Percentiles rank a stretch among this genome's conserved stretches.
Conservation (phyloP, 371 early-diverging fungal species). For the Homolaphlyctis polyrhiza region DNA sequence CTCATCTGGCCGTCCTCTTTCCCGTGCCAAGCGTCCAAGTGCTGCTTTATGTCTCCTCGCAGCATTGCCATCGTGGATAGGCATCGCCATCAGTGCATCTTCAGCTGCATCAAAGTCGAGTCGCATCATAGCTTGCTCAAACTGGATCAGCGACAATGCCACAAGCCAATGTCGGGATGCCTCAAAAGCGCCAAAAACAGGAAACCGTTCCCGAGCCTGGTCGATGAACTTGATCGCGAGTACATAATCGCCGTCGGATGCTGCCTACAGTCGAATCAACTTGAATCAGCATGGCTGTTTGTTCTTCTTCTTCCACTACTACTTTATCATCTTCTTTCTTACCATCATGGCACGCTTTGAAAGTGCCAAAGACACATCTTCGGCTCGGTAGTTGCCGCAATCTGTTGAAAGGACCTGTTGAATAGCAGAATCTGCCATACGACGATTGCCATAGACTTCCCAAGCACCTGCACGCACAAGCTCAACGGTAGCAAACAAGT, state of each 20-base stretch:
- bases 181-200: background rate
- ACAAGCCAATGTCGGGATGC: background rate
- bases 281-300: too few relatives aligned
- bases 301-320: too few relatives aligned
- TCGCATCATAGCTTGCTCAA: background rate
- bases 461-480: background rate
- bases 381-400: background rate
- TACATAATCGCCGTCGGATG: background rate
- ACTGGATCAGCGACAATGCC: background rate
- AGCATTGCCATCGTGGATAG: background rate
- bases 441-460: background rate
- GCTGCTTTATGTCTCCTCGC: too few relatives aligned
- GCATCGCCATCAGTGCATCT: background rate
- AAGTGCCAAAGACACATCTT: background rate
- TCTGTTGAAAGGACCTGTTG: background rate
- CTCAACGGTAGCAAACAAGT: background rate
- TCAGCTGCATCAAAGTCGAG: background rate
- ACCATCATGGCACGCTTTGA: background rate
- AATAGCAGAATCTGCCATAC: background rate
- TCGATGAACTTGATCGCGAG: background rate
- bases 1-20: background rate
- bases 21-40: background rate
- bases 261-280: background rate
- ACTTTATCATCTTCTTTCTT: too few relatives aligned
- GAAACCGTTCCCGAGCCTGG: background rate